phyloP scores from a whole-genome alignment of 75 land plant species.

The Selaginella moellendorffii region DNA sequence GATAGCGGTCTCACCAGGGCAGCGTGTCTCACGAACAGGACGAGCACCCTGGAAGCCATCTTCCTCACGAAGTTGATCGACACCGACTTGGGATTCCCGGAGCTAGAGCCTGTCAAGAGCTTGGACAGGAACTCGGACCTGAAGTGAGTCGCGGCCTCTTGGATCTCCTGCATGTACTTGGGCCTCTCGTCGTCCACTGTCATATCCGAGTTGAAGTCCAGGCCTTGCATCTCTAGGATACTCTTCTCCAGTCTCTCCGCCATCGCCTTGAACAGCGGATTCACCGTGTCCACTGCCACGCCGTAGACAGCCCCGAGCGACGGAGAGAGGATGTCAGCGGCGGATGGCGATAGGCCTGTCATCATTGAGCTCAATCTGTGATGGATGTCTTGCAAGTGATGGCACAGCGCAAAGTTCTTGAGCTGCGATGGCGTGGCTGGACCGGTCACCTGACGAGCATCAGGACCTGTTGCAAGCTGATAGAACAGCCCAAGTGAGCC shows the following conservation, averaged over 20 bases:
- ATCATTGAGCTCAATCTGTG: slow-evolving; percentile 42
- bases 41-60: slow-evolving; percentile 78
- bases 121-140: slow-evolving; percentile 76
- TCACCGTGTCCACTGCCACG: slow-evolving; percentile 76
- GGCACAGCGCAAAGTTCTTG: slow-evolving; percentile 75
- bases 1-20: slow-evolving; percentile 91
- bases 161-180: slow-evolving; percentile 85
- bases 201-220: slow-evolving; percentile 64
- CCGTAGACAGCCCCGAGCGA: slow-evolving; percentile 81
- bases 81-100: slow-evolving; percentile 50
- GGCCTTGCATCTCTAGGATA: slow-evolving; percentile 83
- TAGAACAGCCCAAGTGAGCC: slow-evolving; percentile 1
- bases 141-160: slow-evolving; percentile 53
- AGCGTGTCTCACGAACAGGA: slow-evolving; percentile 81
- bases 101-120: slow-evolving; percentile 40
- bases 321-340: slow-evolving; percentile 72
- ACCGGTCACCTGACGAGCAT: slow-evolving; percentile 79
- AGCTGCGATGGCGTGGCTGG: slow-evolving; percentile 65
- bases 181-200: slow-evolving; percentile 42
- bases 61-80: slow-evolving; percentile 64
- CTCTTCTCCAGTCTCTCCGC: slow-evolving; percentile 69
- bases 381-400: slow-evolving; percentile 86
- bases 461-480: slow-evolving; percentile 87
- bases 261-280: slow-evolving; percentile 88
- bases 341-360: slow-evolving; percentile 45